Base-by-base conservation (phyloP, 306 rosid genomes). In the Glycine tomentella region DNA sequence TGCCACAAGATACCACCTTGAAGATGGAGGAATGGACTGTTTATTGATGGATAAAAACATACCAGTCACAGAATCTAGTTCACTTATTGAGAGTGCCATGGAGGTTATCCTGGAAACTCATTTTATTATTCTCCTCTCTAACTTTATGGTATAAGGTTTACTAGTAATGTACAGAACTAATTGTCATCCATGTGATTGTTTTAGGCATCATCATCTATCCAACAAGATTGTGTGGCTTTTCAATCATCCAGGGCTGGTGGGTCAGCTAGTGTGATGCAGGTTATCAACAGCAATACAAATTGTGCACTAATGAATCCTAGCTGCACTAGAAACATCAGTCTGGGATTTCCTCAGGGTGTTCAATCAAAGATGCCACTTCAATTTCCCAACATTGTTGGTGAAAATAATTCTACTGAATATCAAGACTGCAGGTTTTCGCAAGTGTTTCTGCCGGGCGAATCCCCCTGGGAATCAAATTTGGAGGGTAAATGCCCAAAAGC, bases 391-490 rank as follows among this genome's bases (percentile, higher is more conserved):
- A 87, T 89, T 55, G 85, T 88, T 2, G 89, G 89, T 36, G 95
- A 95, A 82, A 88, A 86, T 67, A 83, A 81, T 75, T 85, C 84
- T 76, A 51, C 90, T 34, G 94, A 92, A 76, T 82, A 83, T 87
- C 91, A 90, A 85, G 97, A 91, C 68, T 87, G 94, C 17, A 87
- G 88, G 53, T 72, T 93, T 59, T 89, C 97, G 10, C 82, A 92
- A 6, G 82, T 72, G 69, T 88, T 90, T 85, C 81, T 91, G 46
- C 72, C 93, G 0, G 87, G 86, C 51, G 97, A 91, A 80, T 63
- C 87, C 6, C 83, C 82, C 9, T 90, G 97, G 97, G 96, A 93
- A 65, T 73, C 95, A 52, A 87, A 88, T 34, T 78, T 90, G 88
- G 94, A 89, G 72, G 82, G 81, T 64, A 62, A 84, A 52, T 75